phyloP scores from a whole-genome alignment of 768 basidiomycete species.

The Daedaleopsis sinensis region DNA sequence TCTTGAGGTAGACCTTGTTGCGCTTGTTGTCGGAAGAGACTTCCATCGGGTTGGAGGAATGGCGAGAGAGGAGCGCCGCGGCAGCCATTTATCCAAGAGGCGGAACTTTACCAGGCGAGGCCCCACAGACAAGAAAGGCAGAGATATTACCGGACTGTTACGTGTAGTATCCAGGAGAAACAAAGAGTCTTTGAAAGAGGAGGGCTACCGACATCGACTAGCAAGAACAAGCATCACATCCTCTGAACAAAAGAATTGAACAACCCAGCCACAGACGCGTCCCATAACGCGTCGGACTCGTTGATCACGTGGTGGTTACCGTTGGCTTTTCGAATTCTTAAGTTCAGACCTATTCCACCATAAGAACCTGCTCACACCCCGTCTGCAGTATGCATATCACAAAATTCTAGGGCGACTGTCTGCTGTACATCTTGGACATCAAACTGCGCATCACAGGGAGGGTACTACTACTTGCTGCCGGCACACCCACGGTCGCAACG shows the following conservation, averaged over 20 bases:
- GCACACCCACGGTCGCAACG: too few relatives aligned
- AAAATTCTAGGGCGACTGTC: too few relatives aligned
- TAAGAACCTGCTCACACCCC: too few relatives aligned
- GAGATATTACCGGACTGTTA: not conserved
- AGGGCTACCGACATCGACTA: not conserved
- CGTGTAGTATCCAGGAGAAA: not conserved
- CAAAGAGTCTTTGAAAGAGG: not conserved
- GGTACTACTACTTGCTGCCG: too few relatives aligned
- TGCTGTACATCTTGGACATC: too few relatives aligned
- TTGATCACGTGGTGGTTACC: not conserved
- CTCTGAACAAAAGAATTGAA: conserved; percentile 8
- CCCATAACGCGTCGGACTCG: not conserved
- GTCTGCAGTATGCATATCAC: too few relatives aligned
- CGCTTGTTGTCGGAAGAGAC: conserved; percentile 61
- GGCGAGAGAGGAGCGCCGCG: conserved; percentile 55
- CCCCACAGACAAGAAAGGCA: not conserved
- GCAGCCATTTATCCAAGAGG: conserved; percentile 38
- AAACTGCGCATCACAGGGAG: too few relatives aligned
- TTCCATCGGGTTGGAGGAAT: conserved; percentile 77
- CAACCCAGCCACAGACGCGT: conserved; percentile 21
- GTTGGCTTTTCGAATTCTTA: too few relatives aligned
- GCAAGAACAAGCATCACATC: not conserved
- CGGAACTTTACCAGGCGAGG: not conserved
- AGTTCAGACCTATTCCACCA: too few relatives aligned
- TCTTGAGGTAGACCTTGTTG: conserved; percentile 48